Percentiles rank a stretch among this genome's conserved stretches.
Conservation (phyloP, 441 rosid species). For the Populus hybrid region DNA sequence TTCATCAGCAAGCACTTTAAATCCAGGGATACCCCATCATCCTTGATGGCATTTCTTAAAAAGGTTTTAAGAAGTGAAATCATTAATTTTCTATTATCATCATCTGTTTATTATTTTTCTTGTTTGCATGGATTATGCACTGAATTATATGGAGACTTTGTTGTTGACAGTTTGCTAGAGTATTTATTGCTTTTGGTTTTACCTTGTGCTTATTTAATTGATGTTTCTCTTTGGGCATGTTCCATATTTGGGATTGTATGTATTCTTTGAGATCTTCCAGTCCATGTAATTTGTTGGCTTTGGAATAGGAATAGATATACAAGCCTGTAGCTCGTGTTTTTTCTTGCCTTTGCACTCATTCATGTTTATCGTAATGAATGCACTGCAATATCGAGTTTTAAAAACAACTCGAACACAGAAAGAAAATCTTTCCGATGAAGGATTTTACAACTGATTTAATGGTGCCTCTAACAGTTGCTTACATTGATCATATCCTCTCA, state of each 20-base stretch:
- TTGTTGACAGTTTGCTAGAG: background rate
- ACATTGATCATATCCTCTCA: background rate
- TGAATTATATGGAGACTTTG: background rate
- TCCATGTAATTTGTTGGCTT: background rate
- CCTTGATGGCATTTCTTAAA: slow-evolving; percentile 85
- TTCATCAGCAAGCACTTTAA: slow-evolving; percentile 59
- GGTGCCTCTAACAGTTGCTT: background rate
- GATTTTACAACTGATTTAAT: background rate
- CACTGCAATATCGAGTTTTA: background rate
- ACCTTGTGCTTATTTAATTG: background rate
- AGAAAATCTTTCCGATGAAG: no score
- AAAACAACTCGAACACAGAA: background rate
- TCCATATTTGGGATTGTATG: background rate
- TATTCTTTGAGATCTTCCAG: background rate
- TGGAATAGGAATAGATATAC: background rate
- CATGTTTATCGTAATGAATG: background rate
- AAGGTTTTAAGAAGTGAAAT: slow-evolving; percentile 49
- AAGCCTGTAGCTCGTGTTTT: background rate
- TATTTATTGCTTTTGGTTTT: background rate
- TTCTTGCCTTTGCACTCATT: background rate
- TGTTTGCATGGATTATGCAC: background rate
- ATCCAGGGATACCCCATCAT: slow-evolving; percentile 99
- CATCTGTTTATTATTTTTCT: background rate
- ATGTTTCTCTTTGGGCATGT: background rate
- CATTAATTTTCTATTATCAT: background rate